Percentiles rank a stretch among this genome's conserved stretches.
Conservation (phyloP, 805 yeast genomes). For the Pichia manshurica region DNA sequence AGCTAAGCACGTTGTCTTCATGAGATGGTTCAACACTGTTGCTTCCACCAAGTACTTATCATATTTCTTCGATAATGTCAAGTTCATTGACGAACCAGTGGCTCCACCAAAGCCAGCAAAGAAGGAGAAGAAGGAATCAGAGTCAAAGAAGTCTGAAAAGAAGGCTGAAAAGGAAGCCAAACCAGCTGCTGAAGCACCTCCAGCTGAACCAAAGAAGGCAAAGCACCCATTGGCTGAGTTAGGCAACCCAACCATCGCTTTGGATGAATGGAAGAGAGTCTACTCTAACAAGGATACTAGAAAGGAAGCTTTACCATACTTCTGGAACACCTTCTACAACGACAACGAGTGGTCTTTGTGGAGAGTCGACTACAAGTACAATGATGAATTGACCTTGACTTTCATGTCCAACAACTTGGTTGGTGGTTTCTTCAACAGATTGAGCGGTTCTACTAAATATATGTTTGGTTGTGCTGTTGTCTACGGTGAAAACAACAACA, state of each 20-base stretch:
- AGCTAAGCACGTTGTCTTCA: constrained; percentile 40
- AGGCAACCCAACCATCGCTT: constrained; percentile 59
- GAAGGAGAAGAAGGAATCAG: constrained; percentile 52
- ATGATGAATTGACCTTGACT: constrained; percentile 93
- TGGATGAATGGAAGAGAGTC: constrained; percentile 94
- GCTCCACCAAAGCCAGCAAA: constrained; percentile 63
- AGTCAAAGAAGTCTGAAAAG: constrained; percentile 34
- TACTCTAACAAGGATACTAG: constrained; percentile 98
- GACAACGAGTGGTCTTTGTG: constrained; percentile 91
- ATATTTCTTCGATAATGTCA: constrained; percentile 44
- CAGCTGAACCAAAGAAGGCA: constrained; percentile 62
- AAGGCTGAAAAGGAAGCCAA: constrained; percentile 32
- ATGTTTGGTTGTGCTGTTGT: constrained; percentile 91
- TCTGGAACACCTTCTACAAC: constrained; percentile 89
- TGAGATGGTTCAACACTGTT: constrained; percentile 49
- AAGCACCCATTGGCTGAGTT: constrained; percentile 88
- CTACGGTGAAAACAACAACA: constrained; percentile 97
- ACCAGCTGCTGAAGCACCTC: constrained; percentile 23
- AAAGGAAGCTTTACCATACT: constrained; percentile 90
- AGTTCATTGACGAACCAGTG: constrained; percentile 59
- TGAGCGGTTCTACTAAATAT: constrained; percentile 86
- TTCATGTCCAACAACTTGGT: constrained; percentile 98
- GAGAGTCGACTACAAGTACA: constrained; percentile 95
- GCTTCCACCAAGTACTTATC: constrained; percentile 42
- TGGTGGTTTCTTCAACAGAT: constrained; percentile 97